Conservation (phyloP, 257 asterid species). For the Agastache rugosa region DNA sequence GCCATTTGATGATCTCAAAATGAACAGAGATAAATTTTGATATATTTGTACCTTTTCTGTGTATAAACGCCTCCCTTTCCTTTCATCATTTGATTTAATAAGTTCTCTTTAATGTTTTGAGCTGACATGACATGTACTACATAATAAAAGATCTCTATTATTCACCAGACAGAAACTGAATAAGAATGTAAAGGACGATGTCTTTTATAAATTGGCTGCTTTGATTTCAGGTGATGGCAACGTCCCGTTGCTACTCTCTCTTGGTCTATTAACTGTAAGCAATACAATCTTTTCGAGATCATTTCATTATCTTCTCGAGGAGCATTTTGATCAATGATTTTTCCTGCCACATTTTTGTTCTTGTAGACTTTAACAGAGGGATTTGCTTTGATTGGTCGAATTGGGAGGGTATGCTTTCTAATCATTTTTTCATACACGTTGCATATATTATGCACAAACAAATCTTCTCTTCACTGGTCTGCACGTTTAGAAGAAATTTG, state of each 20-base stretch:
- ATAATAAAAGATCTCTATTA: too few relatives aligned
- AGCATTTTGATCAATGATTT: slow-evolving; percentile 3
- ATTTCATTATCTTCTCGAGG: slow-evolving; percentile 14
- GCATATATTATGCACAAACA: neutral
- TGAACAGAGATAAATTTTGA: neutral
- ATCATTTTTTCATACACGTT: neutral
- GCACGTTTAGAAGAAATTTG: neutral
- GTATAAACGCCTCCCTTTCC: neutral
- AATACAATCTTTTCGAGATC: slow-evolving; percentile 7
- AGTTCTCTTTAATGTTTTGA: neutral
- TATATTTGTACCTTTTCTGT: neutral
- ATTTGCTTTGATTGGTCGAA: slow-evolving; percentile 91
- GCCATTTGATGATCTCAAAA: neutral
- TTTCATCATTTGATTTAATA: neutral
- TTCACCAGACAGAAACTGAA: too few relatives aligned
- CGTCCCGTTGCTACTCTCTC: slow-evolving; percentile 49
- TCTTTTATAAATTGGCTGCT: neutral
- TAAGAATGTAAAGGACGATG: neutral
- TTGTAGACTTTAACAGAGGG: slow-evolving; percentile 80
- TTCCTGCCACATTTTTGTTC: slow-evolving; percentile 30
- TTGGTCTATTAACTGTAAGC: slow-evolving; percentile 76
- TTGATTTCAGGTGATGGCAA: slow-evolving; percentile 49
- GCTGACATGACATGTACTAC: neutral
- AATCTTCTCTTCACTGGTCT: neutral
- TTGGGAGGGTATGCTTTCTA: slow-evolving; percentile 69